These are phyloP conservation scores for Penicillium psychrosexuale DNA, from an alignment of 2,329 filamentous ascomycete genomes.

Conservation along the genomic window DNA sequence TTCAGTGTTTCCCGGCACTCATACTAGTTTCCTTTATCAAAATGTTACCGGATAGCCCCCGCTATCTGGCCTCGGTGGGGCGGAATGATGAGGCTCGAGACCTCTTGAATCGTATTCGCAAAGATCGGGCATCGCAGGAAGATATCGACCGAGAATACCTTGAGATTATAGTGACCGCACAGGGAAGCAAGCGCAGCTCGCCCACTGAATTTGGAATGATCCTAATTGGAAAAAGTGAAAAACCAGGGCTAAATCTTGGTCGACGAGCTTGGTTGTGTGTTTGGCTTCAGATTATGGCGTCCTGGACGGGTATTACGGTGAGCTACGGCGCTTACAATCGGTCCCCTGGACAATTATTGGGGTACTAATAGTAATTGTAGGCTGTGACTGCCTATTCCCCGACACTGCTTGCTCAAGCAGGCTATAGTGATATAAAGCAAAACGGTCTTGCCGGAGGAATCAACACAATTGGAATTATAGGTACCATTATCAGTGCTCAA, in stretches of 20 bases:
- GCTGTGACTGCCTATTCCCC: conserved; percentile 40
- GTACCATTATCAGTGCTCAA: conserved; percentile 51
- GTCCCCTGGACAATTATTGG: not conserved
- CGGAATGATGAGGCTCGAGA: conserved; percentile 49
- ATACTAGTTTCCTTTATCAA: conserved; percentile 29
- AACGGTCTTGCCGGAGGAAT: conserved; percentile 51
- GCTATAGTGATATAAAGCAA: conserved; percentile 38
- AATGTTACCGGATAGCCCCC: conserved; percentile 34
- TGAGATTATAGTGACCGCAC: conserved; percentile 36
- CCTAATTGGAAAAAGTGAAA: conserved; percentile 33
- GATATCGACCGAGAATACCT: conserved; percentile 34
- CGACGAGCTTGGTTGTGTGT: conserved; percentile 45
- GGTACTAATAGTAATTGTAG: conserved; percentile 29
- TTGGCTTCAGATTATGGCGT: conserved; percentile 48
- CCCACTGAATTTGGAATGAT: conserved; percentile 42
- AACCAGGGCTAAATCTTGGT: conserved; percentile 33
- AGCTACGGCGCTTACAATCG: conserved; percentile 13
- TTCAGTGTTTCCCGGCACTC: conserved; percentile 34
- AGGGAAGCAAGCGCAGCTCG: conserved; percentile 34
- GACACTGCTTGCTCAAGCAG: conserved; percentile 29
- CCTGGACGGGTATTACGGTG: conserved; percentile 46
- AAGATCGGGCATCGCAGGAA: conserved; percentile 16
- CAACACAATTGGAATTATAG: conserved; percentile 53
- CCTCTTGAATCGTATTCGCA: conserved; percentile 42
- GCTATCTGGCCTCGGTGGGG: conserved; percentile 33